A percentile compares a stretch with the other conserved stretches of the same genome.
phyloP scores from a whole-genome alignment of 2,329 filamentous ascomycete genomes.

The Scortechinia acanthostroma region DNA sequence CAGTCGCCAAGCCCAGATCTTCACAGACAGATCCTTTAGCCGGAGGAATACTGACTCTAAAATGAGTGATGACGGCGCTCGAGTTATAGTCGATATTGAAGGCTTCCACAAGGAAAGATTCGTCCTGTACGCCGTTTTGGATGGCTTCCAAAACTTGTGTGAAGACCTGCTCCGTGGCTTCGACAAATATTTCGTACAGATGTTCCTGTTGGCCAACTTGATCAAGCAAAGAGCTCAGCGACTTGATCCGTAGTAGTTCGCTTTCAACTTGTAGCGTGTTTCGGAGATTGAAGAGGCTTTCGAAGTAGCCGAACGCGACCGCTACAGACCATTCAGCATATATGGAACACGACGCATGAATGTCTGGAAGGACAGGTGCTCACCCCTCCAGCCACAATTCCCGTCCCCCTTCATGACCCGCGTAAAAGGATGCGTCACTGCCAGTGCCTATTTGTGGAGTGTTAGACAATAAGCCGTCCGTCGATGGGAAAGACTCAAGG shows the following conservation, averaged over 20 bases:
- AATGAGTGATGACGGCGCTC: background rate
- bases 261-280: background rate
- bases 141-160: background rate
- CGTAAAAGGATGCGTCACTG: background rate
- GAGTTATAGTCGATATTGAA: background rate
- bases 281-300: background rate
- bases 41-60: background rate
- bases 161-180: background rate
- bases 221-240: background rate
- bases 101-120: background rate
- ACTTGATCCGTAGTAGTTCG: background rate
- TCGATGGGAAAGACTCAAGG: too few relatives aligned
- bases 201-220: background rate
- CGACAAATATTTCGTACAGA: slow-evolving; percentile 1
- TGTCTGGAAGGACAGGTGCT: too few relatives aligned
- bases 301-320: slow-evolving; percentile 1
- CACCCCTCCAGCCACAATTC: slow-evolving; percentile 2
- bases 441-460: background rate
- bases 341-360: background rate
- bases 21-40: background rate
- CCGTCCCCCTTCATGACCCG: slow-evolving; percentile 1
- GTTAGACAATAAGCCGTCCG: background rate
- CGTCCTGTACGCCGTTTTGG: background rate
- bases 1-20: background rate
- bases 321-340: background rate